Evolutionary conservation across 164 flowering plant species (phyloP), one percentile per base, ranked within the genome.

Genomic region (Saururus chinensis): DNA sequence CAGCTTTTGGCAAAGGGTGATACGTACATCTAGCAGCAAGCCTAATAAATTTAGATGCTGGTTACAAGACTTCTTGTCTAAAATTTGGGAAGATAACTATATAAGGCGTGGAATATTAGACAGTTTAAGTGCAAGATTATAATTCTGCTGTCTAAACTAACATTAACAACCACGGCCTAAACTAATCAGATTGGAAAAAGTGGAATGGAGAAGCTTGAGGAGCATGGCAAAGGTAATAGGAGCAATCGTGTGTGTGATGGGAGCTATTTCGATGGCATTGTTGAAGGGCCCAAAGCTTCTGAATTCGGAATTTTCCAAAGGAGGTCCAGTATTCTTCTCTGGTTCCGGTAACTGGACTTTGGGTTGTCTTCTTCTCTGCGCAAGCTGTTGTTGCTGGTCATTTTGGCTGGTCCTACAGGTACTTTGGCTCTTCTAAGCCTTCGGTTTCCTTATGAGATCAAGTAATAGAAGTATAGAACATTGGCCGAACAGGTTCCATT

Each of bases 381-480:
- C 49, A 61, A 78, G 84, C 69, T 24, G 60, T 60, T 70, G 71
- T 68, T 81, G 79, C 72, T 82, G 89, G 89, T 81, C 91, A 14
- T 0, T 71, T 64, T 84, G 91, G 95, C 76, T 85, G 10, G 77
- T 81, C 60, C 62, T 85, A 72, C 89, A 83, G 91, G 89, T 83
- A 77, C 5, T 60, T 42, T 17, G 9, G 13, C 58, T 11, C 37
- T 9, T 45, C 11, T 8, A 45, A 1, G 49, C 16, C 49, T 45
- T 45, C 49, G 17, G 7, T 8, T 45, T 45, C 49, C n/a, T n/a
- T n/a, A n/a, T n/a, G n/a, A n/a, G n/a, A n/a, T n/a, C 17, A 17
- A 45, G 16, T 45, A 45, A 45, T 45, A 30, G 37, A 30, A n/a
- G n/a, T n/a, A n/a, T n/a, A n/a, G n/a, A n/a, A 19, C 0, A 53